Percentiles rank a stretch among this genome's conserved stretches.
Evolutionary conservation across 495 filamentous ascomycete genomes (phyloP).

Genomic region (Aspergillus saccharolyticus): DNA sequence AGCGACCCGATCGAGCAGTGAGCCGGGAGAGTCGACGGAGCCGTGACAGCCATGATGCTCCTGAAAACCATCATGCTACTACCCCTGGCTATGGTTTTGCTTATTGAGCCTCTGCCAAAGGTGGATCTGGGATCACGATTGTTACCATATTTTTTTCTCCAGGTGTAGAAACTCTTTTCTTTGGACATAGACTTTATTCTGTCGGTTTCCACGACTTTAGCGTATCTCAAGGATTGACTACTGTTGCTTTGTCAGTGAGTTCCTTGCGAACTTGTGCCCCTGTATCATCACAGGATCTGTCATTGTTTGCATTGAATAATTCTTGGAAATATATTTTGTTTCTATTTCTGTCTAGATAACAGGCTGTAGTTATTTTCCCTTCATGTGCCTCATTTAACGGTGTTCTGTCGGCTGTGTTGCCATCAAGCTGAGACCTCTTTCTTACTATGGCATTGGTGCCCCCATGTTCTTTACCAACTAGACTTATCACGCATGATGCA

Average conservation of each 20-base stretch:
- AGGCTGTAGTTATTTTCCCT: too few relatives aligned
- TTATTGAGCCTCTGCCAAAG: conserved; percentile 20
- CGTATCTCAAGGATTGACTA: conserved; percentile 20
- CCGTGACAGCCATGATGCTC: conserved; percentile 24
- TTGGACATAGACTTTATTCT: conserved; percentile 15
- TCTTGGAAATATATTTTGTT: not conserved
- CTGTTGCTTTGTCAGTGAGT: too few relatives aligned
- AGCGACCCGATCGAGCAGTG: conserved; percentile 28
- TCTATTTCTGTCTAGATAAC: not conserved
- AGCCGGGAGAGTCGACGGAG: conserved; percentile 34
- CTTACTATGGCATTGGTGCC: not conserved
- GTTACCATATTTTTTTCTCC: conserved; percentile 9
- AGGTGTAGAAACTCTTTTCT: conserved; percentile 7
- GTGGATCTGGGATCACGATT: not conserved
- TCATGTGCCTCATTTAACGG: too few relatives aligned
- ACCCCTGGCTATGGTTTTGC: conserved; percentile 39
- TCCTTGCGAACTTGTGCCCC: too few relatives aligned
- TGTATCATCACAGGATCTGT: not conserved
- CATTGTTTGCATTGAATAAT: not conserved
- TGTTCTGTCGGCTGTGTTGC: too few relatives aligned
- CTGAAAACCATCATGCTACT: conserved; percentile 35
- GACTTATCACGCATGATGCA: not conserved
- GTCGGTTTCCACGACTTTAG: conserved; percentile 18
- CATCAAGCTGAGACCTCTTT: not conserved
- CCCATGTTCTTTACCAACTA: not conserved